Conservation (phyloP, 129 eudicot genomes). For the Flaveria bidentis region DNA sequence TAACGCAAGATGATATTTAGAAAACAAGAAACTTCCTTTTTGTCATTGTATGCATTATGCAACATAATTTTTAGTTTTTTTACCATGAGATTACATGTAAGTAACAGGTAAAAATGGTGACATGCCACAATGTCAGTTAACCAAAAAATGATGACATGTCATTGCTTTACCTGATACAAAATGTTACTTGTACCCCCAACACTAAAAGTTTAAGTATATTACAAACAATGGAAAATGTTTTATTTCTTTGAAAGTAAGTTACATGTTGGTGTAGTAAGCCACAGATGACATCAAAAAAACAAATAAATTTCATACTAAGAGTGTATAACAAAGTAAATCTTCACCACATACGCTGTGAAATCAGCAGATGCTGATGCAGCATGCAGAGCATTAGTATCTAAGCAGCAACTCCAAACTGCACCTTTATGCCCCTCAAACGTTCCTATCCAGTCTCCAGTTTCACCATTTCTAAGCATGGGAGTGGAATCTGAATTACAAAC, state of each 20-base stretch:
- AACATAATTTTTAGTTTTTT: too few species aligned
- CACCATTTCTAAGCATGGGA: constrained; percentile 84
- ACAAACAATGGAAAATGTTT: too few species aligned
- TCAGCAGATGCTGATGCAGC: constrained; percentile 89
- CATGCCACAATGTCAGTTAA: too few species aligned
- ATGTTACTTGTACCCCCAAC: too few species aligned
- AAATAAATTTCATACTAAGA: not conserved
- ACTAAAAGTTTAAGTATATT: too few species aligned
- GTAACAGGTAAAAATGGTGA: too few species aligned
- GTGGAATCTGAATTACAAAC: constrained; percentile 52
- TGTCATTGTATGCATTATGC: too few species aligned
- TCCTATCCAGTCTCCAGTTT: constrained; percentile 88
- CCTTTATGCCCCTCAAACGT: constrained; percentile 85
- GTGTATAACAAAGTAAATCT: not conserved
- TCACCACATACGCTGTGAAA: constrained; percentile 68
- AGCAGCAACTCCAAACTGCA: constrained; percentile 88
- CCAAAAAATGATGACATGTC: too few species aligned
- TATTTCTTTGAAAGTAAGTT: too few species aligned
- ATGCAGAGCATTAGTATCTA: constrained; percentile 65
- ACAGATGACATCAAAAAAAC: not conserved
- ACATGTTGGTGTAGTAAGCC: not conserved
- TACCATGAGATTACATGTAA: too few species aligned
- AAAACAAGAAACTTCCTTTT: not conserved
- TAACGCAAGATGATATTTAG: not conserved
- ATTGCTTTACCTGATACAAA: too few species aligned